Evolutionary conservation across 1,284 basidiomycete genomes (phyloP), one percentile per base, ranked within the genome.

Genomic region (Irpex rosettiformis): DNA sequence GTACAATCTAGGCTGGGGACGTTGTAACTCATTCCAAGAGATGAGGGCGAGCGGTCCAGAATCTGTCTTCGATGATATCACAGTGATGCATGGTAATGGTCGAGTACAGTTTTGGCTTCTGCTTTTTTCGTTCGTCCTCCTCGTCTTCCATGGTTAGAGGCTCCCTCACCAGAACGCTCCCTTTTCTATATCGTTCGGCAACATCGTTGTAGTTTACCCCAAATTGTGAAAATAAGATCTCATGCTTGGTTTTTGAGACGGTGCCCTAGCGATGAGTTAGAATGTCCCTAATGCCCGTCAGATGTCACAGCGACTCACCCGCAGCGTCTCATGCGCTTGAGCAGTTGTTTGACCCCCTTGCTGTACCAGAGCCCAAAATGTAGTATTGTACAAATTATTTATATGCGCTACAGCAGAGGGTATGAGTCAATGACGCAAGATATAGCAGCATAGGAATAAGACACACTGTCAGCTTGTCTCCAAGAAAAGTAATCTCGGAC

Each of bases 381-480:
- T 79, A 0, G 97, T 98, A 68, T 99, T 99, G 78, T 99, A 96
- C 22, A 99, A 77, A 70, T 98, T 99, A 73, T 99, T 99, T 72
- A 99, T 93, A 71, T 99, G 97, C 0, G 97, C 95, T 97, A 67
- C 28, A 61, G 27, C 54, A 48, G 55, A 7, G 52, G n/a, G n/a
- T n/a, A n/a, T n/a, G 43, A 47, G 3, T n/a, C 2, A 40, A 53
- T 10, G 42, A 27, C 43, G 56, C 24, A 18, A 18, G 25, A 11
- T 7, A 79, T n/a, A n/a, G n/a, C n/a, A n/a, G n/a, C n/a, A n/a
- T n/a, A n/a, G n/a, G n/a, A n/a, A n/a, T n/a, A n/a, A n/a, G n/a
- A n/a, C 92, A 67, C 69, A 96, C 94, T 96, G 72, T 98, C 96
- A 0, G 89, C 92, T 70, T 98, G 96, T 63, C 96, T 77, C 96